Conservation (phyloP, 2,329 filamentous ascomycete species). For the Penicillium freii region DNA sequence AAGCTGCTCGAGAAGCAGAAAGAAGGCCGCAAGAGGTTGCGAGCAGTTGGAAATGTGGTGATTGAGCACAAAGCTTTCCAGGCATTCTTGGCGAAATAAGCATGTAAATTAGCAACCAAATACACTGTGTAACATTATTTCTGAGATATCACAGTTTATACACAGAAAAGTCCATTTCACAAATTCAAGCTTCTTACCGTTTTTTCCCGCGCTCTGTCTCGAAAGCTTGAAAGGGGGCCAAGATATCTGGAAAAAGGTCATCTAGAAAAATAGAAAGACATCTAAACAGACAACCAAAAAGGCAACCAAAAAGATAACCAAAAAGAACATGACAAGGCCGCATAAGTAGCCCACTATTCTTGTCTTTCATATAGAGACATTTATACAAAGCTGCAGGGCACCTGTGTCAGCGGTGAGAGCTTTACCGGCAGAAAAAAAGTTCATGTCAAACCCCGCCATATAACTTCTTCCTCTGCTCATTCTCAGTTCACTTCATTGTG, state of each 20-base stretch:
- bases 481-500: conserved; percentile 2
- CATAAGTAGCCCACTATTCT: too few species aligned
- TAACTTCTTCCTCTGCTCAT: conserved; percentile 14
- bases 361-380: background rate
- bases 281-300: too few species aligned
- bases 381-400: background rate
- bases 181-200: too few species aligned
- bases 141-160: background rate
- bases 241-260: too few species aligned
- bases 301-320: too few species aligned
- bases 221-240: too few species aligned
- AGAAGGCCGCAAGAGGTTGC: conserved; percentile 83
- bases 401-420: conserved; percentile 15
- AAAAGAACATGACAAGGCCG: too few species aligned
- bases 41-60: conserved; percentile 77
- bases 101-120: conserved; percentile 15
- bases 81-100: conserved; percentile 78
- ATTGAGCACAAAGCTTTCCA: conserved; percentile 97
- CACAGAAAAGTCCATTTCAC: too few species aligned
- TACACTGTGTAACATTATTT: conserved; percentile 8
- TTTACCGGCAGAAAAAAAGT: conserved; percentile 30
- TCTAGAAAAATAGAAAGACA: too few species aligned
- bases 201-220: too few species aligned
- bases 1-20: conserved; percentile 97
- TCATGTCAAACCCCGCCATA: conserved; percentile 29